phyloP scores from a whole-genome alignment of 345 rosid species.

The Laguncularia racemosa region DNA sequence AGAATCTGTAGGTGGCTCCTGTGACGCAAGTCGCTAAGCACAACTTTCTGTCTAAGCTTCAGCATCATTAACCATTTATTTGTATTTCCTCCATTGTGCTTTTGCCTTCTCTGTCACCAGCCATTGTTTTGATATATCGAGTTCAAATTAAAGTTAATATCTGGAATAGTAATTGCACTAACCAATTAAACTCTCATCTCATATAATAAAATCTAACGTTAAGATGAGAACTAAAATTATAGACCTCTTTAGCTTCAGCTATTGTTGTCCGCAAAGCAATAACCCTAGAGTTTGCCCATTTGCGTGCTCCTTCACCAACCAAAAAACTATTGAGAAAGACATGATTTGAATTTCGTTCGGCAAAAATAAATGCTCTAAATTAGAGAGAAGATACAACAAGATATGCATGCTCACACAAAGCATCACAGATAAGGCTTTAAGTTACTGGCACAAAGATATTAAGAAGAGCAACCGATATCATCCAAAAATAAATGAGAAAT shows the following conservation, averaged over 20 bases:
- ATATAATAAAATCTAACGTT: too few species aligned
- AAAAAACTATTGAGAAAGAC: constrained; percentile 48
- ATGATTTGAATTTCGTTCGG: not conserved
- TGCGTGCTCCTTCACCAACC: constrained; percentile 88
- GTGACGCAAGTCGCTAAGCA: constrained; percentile 1
- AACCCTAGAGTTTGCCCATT: constrained; percentile 71
- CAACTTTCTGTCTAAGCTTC: constrained; percentile 18
- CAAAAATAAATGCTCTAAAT: too few species aligned
- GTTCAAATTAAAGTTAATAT: not conserved
- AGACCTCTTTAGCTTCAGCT: constrained; percentile 68
- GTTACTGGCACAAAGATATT: too few species aligned
- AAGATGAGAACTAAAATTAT: not conserved
- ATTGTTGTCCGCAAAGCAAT: constrained; percentile 35
- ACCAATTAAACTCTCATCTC: not conserved
- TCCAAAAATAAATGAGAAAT: too few species aligned
- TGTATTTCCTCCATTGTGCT: constrained; percentile 69
- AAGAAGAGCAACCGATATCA: too few species aligned
- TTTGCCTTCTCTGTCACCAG: constrained; percentile 74
- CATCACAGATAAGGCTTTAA: too few species aligned
- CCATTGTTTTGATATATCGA: constrained; percentile 43
- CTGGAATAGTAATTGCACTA: too few species aligned
- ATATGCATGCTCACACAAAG: too few species aligned
- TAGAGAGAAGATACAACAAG: too few species aligned
- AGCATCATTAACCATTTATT: constrained; percentile 56
- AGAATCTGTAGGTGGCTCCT: too few species aligned